Evolutionary conservation across 148 eudicot genomes (phyloP).

Genomic region (Rhododendron griersonianum): DNA sequence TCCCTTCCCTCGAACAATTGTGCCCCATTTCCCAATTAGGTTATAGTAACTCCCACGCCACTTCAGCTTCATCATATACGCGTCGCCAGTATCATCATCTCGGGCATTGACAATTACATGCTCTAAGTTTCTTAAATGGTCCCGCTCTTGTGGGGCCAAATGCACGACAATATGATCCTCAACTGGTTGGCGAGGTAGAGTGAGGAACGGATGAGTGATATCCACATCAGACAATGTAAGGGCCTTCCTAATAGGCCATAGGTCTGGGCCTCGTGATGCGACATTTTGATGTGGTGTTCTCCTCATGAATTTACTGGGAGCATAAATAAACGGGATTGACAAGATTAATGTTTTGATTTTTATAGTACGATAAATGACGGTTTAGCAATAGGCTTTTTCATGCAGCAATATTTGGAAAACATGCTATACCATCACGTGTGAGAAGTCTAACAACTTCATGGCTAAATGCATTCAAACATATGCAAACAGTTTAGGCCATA

Average conservation of each 20-base stretch:
- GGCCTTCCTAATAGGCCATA: constrained; percentile 32
- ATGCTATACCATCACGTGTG: not conserved
- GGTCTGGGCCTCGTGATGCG: constrained; percentile 8
- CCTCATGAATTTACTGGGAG: constrained; percentile 18
- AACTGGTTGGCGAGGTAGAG: constrained; percentile 31
- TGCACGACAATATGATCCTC: constrained; percentile 24
- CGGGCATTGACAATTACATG: constrained; percentile 25
- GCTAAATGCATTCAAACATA: not conserved
- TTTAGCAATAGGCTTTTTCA: not conserved
- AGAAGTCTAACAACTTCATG: not conserved
- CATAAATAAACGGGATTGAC: not conserved
- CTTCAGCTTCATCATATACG: constrained; percentile 29
- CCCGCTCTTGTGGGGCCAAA: constrained; percentile 22
- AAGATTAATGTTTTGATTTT: not conserved
- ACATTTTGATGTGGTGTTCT: constrained; percentile 14
- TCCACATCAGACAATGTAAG: constrained; percentile 36
- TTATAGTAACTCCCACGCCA: constrained; percentile 31
- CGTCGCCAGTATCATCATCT: constrained; percentile 35
- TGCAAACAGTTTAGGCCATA: not conserved
- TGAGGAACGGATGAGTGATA: constrained; percentile 29
- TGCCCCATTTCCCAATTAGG: constrained; percentile 34
- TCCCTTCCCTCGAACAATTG: constrained; percentile 29
- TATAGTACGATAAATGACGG: not conserved
- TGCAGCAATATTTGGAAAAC: not conserved
- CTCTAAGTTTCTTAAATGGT: constrained; percentile 19